These are phyloP conservation scores for Periconia digitata DNA, from an alignment of 2,329 filamentous ascomycete species.

Conservation along the genomic window DNA sequence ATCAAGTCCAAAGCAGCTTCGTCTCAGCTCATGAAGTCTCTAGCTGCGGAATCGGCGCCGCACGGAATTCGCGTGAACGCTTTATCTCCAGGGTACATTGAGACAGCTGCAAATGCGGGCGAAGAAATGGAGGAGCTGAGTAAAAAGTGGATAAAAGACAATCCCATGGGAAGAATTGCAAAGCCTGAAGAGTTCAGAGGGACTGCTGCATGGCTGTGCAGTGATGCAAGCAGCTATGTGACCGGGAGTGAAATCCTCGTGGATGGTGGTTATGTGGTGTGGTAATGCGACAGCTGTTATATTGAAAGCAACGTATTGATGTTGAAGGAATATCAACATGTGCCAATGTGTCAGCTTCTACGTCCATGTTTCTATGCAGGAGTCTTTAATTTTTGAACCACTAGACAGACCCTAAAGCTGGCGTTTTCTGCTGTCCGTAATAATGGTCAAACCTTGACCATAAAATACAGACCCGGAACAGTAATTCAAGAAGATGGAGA, in stretches of 20 bases:
- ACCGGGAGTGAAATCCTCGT: slow-evolving; percentile 66
- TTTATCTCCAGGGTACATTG: slow-evolving; percentile 85
- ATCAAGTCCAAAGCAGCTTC: slow-evolving; percentile 72
- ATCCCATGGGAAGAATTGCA: slow-evolving; percentile 39
- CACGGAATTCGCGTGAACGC: slow-evolving; percentile 77
- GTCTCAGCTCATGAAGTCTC: slow-evolving; percentile 74
- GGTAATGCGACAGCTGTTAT: slow-evolving; percentile 2
- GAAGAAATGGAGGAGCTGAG: slow-evolving; percentile 34
- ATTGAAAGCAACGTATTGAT: background rate
- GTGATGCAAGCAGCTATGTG: slow-evolving; percentile 60
- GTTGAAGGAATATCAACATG: background rate
- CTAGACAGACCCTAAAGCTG: no score
- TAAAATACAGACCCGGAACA: no score
- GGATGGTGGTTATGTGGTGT: slow-evolving; percentile 47
- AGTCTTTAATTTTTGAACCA: no score
- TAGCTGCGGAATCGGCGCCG: slow-evolving; percentile 81
- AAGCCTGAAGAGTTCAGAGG: slow-evolving; percentile 44
- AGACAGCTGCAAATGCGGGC: slow-evolving; percentile 67
- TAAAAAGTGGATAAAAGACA: slow-evolving; percentile 38
- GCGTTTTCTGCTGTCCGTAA: no score
- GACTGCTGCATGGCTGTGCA: slow-evolving; percentile 23
- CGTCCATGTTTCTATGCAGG: no score
- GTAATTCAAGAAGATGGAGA: no score
- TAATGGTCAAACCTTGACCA: no score
- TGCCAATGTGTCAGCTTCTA: no score